These are phyloP conservation scores for Lodderomyces metapsilosis DNA, from an alignment of 1,139 yeast genomes.

Conservation along the genomic window DNA sequence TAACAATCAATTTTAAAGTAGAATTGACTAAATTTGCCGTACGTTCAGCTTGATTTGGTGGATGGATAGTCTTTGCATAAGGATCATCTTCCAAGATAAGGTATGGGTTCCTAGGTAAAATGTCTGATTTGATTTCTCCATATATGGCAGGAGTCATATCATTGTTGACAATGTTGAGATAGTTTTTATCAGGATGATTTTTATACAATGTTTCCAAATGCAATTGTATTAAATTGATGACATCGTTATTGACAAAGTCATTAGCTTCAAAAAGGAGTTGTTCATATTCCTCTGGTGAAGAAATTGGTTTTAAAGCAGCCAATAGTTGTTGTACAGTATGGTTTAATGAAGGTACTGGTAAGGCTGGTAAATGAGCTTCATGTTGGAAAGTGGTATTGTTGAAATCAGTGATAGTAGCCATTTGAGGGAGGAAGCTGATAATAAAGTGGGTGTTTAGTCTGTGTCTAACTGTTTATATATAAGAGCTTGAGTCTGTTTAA, in stretches of 20 bases:
- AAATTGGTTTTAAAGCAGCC: slow-evolving; percentile 49
- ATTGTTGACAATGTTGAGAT: slow-evolving; percentile 59
- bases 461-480: not conserved
- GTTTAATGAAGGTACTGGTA: slow-evolving; percentile 55
- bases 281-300: slow-evolving; percentile 42
- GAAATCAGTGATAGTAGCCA: slow-evolving; percentile 3
- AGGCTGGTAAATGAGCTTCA: slow-evolving; percentile 35
- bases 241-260: slow-evolving; percentile 40
- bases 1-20: slow-evolving; percentile 60
- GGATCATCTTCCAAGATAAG: slow-evolving; percentile 74
- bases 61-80: slow-evolving; percentile 49
- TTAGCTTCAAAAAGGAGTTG: slow-evolving; percentile 41
- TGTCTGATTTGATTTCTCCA: slow-evolving; percentile 63
- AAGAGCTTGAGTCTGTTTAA: no score
- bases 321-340: slow-evolving; percentile 48
- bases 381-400: slow-evolving; percentile 18
- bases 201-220: slow-evolving; percentile 48
- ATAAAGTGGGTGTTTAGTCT: not conserved
- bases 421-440: not conserved
- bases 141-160: slow-evolving; percentile 63
- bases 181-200: slow-evolving; percentile 44
- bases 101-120: slow-evolving; percentile 74
- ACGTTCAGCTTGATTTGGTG: slow-evolving; percentile 64
- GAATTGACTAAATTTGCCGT: slow-evolving; percentile 67
- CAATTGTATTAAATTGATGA: slow-evolving; percentile 48